Evolutionary conservation across 148 eudicot species (phyloP), one percentile per base, ranked within the genome.

Genomic region (Camellia japonica): DNA sequence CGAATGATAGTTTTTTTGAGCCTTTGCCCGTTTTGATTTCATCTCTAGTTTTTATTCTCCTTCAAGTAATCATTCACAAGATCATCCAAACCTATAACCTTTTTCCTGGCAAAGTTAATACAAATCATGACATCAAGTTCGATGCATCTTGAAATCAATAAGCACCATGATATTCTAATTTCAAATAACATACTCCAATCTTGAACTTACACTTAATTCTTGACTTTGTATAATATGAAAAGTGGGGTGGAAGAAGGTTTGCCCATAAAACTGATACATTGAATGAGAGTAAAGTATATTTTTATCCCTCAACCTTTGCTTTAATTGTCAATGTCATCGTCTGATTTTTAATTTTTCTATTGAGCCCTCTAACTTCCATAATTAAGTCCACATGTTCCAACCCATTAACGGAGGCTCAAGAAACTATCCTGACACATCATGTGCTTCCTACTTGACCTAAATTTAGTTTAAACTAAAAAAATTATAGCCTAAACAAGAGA

Each of bases 1-100:
- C 6, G 89, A 87, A 30, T 68, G 71, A 66, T 63, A 79, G 47
- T 6, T 51, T 62, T 68, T 88, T 52, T 23, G 69, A 56, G 74
- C 59, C 84, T 85, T 92, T 42, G 73, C 81, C 77, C n/a, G 76
- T 76, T 84, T 92, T n/a, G 83, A 83, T 82, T 90, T 82, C 71
- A 58, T 87, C 85, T 91, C 88, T 81, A 69, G 77, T 64, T 68
- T 52, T 76, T 87, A 67, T 90, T 83, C 82, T 92, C 97, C 79
- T 88, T 86, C 82, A 89, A 84, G 73, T 77, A 83, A 81, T 93
- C 98, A 14, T 63, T 80, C 43, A 96, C 79, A 69, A 96, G 93
- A 80, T 96, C 99, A 87, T 96, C 99, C 82, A 96, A 83, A 61
- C 93, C 94, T 23, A 93, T 90, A 47, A 96, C 82, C 82, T 92